Evolutionary conservation across 805 yeast species (phyloP), one percentile per base, ranked within the genome.

Genomic region (Ogataea populi-albae): DNA sequence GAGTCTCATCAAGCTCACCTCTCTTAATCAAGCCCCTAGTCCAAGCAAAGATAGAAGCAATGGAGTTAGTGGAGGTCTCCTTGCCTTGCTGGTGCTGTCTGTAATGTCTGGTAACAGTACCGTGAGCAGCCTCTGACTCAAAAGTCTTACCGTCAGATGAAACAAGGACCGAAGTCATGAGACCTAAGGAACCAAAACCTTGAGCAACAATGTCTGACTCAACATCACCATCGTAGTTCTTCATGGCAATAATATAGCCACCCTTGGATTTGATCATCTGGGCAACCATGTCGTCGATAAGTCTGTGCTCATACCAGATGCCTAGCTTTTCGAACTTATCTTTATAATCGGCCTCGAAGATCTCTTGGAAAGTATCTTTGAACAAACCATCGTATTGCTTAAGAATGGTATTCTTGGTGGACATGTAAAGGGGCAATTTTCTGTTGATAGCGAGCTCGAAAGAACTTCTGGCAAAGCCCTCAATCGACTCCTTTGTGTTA

Each of bases 201-300:
- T 84, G 93, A 4, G 93, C 93, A 37, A 84, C 89, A 45, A 84
- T 83, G 59, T 84, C 93, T 5, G 86, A 77, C 61, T 82, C 87
- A 37, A 84, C 93, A 58, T 84, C 93, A 62, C 93, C 93, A 58
- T 84, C 93, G 56, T 84, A 84, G 62, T 84, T 84, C 62, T 84
- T 84, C 69, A 84, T 68, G 32, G 91, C 91, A 69, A 84, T 73
- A 43, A 83, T 75, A 55, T 74, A 84, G 5, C 93, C 93, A 54
- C 93, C 93, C 53, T 79, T 79, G 17, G 91, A 83, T 61, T 84
- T 84, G 55, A 84, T 64, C 93, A 84, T 84, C 63, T 84, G 93
- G 4, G 91, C 91, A 42, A 84, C 93, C 88, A 84, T 84, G 58
- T 84, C 93, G 61, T 84, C 93, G 45, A 84, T 84, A 55, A 84